Percentiles rank a stretch among this genome's conserved stretches.
phyloP scores from a whole-genome alignment of 768 basidiomycete genomes.

The Naganishia onofrii region DNA sequence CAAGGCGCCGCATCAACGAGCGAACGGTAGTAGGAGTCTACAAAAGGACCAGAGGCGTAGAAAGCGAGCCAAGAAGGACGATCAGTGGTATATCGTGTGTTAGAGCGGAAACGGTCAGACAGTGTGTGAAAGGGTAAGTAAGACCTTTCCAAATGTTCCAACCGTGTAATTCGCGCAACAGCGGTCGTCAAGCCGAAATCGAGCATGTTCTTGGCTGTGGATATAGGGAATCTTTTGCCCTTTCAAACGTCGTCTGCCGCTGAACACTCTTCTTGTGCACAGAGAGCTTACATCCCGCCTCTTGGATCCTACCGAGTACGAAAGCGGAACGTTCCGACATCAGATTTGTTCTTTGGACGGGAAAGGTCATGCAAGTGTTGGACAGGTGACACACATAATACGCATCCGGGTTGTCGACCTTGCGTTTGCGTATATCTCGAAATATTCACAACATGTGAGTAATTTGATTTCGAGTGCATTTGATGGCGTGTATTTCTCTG shows the following conservation, averaged over 20 bases:
- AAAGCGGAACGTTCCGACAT: not conserved
- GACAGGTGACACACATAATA: not conserved
- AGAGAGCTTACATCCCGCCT: not conserved
- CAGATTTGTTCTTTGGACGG: not conserved
- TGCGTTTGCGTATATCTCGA: conserved; percentile 6
- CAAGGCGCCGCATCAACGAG: not conserved
- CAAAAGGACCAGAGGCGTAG: not conserved
- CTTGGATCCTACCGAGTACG: not conserved
- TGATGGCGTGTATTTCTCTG: too few relatives aligned
- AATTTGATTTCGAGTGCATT: too few relatives aligned
- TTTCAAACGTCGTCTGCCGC: not conserved
- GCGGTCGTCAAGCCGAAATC: conserved; percentile 3
- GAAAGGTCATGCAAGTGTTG: conserved; percentile 21
- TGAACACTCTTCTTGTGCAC: not conserved
- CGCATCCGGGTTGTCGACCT: conserved; percentile 14
- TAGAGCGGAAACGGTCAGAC: not conserved
- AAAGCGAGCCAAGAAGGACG: not conserved
- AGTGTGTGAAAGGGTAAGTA: conserved; percentile 6
- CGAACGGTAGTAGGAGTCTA: not conserved
- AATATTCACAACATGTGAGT: not conserved
- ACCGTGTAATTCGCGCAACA: not conserved
- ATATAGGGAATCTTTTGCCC: not conserved
- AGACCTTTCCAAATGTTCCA: not conserved
- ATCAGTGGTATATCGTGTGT: not conserved
- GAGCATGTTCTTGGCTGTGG: not conserved